Evolutionary conservation across 2,329 filamentous ascomycete species (phyloP).

Genomic region (Aspergillaceae sp.): DNA sequence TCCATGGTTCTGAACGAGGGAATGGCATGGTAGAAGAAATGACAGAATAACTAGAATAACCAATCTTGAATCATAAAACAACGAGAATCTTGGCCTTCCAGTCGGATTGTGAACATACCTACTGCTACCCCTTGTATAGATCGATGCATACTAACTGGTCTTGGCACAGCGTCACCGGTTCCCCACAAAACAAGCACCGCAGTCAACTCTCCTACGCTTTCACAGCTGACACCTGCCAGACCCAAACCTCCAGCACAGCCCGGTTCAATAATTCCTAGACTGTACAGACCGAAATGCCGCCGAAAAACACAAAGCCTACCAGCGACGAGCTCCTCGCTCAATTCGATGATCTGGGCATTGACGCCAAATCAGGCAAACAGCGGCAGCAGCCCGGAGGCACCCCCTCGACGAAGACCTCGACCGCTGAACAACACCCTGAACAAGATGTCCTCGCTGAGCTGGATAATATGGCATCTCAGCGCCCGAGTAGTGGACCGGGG

Average conservation of each 20-base stretch:
- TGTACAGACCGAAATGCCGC: constrained; percentile 18
- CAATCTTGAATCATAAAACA: too few species aligned
- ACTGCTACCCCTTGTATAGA: neutral
- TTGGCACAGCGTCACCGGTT: constrained; percentile 19
- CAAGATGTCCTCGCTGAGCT: constrained; percentile 82
- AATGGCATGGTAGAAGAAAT: too few species aligned
- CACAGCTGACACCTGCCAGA: neutral
- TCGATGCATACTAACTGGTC: constrained; percentile 1
- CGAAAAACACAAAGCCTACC: constrained; percentile 33
- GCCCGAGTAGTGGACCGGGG: constrained; percentile 63
- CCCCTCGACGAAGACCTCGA: constrained; percentile 10
- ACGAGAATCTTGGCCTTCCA: neutral
- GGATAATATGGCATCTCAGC: constrained; percentile 65
- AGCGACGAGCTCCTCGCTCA: constrained; percentile 44
- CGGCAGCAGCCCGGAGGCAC: constrained; percentile 11
- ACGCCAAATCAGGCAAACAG: constrained; percentile 21
- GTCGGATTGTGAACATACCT: neutral
- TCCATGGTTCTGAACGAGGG: too few species aligned
- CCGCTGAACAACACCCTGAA: constrained; percentile 33
- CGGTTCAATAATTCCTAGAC: too few species aligned
- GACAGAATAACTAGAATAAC: too few species aligned
- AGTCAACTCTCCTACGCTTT: constrained; percentile 5
- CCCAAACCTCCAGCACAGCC: too few species aligned
- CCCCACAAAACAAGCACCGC: too few species aligned
- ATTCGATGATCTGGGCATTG: constrained; percentile 40